Conservation (phyloP, 495 filamentous ascomycete species). For the Hypoxylon perforatum region DNA sequence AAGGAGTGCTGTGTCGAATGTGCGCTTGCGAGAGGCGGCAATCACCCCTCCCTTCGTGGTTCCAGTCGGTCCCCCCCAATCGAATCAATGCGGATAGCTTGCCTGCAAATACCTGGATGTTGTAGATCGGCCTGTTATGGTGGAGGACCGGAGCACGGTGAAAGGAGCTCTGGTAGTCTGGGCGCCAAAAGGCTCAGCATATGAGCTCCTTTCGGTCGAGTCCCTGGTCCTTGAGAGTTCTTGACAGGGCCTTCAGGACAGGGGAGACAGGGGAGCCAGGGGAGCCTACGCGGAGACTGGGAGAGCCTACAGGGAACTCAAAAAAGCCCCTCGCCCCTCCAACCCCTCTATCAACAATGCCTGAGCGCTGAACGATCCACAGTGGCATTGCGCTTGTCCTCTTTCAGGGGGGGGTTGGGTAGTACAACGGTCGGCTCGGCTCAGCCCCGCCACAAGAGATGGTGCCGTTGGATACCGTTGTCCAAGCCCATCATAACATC, state of each 20-base stretch:
- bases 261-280: background rate
- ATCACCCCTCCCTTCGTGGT: conserved; percentile 35
- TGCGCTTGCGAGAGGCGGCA: conserved; percentile 32
- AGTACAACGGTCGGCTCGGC: conserved; percentile 27
- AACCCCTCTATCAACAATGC: conserved; percentile 13
- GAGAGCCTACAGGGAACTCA: background rate
- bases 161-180: conserved; percentile 27
- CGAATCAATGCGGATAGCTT: conserved; percentile 10
- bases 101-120: conserved; percentile 5
- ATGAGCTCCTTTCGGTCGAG: conserved; percentile 35
- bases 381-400: conserved; percentile 16
- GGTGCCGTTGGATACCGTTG: conserved; percentile 4
- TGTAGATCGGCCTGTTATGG: conserved; percentile 22
- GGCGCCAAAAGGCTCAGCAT: conserved; percentile 37
- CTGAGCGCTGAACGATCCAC: conserved; percentile 7
- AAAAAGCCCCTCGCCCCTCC: conserved; percentile 1
- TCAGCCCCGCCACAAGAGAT: conserved; percentile 32
- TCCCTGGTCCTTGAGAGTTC: conserved; percentile 20
- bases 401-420: conserved; percentile 3
- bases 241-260: background rate
- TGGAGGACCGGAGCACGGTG: conserved; percentile 35
- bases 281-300: background rate
- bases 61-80: conserved; percentile 30
- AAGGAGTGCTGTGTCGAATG: conserved; percentile 7
- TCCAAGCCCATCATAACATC: conserved; percentile 10